A percentile compares a stretch with the other conserved stretches of the same genome.
Evolutionary conservation across 768 basidiomycete genomes (phyloP).

Genomic region (Lactifluus volemus): DNA sequence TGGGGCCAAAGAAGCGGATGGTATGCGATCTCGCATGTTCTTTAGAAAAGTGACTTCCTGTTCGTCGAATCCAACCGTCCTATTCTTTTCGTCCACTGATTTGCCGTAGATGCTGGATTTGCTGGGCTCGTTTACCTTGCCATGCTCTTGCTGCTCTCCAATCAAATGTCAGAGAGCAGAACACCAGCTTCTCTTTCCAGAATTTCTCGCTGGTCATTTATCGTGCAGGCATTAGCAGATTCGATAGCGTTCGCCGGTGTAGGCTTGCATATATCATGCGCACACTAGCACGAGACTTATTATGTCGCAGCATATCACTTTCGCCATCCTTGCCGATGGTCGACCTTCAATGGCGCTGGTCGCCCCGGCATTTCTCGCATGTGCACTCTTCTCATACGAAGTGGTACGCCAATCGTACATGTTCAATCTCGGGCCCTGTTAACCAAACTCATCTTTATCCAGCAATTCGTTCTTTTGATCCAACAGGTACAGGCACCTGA

Average conservation of each 20-base stretch:
- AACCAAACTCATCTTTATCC: conserved; percentile 1
- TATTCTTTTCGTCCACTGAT: neutral
- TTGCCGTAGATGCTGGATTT: conserved; percentile 56
- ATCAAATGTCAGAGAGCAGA: conserved; percentile 66
- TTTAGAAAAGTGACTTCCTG: conserved; percentile 40
- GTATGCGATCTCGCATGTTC: conserved; percentile 38
- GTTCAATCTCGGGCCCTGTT: neutral
- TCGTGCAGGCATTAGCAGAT: conserved; percentile 72
- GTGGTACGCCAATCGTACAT: conserved; percentile 42
- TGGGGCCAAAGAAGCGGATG: conserved; percentile 55
- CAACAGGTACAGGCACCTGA: conserved; percentile 81
- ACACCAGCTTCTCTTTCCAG: conserved; percentile 73
- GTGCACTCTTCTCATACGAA: conserved; percentile 72
- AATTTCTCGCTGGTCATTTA: conserved; percentile 77
- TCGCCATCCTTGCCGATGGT: conserved; percentile 80
- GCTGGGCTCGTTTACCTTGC: conserved; percentile 58
- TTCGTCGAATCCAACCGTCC: conserved; percentile 16
- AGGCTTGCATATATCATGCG: conserved; percentile 7
- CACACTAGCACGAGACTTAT: neutral
- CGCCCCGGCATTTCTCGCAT: conserved; percentile 78
- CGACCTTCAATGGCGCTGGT: conserved; percentile 71
- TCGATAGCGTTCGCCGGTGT: conserved; percentile 75
- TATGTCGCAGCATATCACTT: conserved; percentile 57
- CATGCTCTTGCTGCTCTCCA: conserved; percentile 57
- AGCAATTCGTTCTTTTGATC: conserved; percentile 82